phyloP scores from a whole-genome alignment of 2,329 filamentous ascomycete genomes.

The Madurella mycetomatis region DNA sequence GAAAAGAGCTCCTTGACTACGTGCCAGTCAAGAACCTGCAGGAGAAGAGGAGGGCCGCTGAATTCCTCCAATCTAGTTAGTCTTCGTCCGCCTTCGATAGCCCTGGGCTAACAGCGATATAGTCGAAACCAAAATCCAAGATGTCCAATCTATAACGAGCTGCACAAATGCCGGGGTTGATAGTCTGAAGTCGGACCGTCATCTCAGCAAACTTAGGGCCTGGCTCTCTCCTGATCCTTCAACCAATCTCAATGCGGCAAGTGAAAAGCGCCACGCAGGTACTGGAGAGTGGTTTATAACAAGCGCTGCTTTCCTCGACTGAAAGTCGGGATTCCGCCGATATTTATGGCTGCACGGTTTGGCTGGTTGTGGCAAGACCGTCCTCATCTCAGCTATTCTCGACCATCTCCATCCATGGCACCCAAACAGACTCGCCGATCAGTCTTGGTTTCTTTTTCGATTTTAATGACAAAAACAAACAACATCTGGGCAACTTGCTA shows the following conservation, averaged over 20 bases:
- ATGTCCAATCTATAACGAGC: too few species aligned
- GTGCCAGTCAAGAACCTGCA: background rate
- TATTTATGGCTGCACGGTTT: constrained; percentile 1
- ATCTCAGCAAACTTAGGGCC: background rate
- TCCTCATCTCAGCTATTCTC: background rate
- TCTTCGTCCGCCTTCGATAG: background rate
- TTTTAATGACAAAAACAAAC: background rate
- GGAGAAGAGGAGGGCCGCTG: background rate
- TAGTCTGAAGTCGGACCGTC: too few species aligned
- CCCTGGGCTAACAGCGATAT: background rate
- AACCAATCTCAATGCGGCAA: background rate
- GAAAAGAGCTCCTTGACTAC: constrained; percentile 6
- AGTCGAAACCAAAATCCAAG: background rate
- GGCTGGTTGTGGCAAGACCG: constrained; percentile 3
- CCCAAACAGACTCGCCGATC: background rate
- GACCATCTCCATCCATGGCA: background rate
- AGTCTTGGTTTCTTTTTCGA: constrained; percentile 1
- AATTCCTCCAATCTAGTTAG: constrained; percentile 2
- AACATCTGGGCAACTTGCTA: background rate
- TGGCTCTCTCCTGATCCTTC: constrained; percentile 8
- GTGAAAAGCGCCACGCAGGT: background rate
- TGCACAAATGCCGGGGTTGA: too few species aligned
- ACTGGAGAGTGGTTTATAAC: background rate
- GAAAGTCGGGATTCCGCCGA: background rate
- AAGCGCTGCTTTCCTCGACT: background rate